phyloP scores from a whole-genome alignment of 2,329 filamentous ascomycete species.

The Ceratocystis alfenasii region DNA sequence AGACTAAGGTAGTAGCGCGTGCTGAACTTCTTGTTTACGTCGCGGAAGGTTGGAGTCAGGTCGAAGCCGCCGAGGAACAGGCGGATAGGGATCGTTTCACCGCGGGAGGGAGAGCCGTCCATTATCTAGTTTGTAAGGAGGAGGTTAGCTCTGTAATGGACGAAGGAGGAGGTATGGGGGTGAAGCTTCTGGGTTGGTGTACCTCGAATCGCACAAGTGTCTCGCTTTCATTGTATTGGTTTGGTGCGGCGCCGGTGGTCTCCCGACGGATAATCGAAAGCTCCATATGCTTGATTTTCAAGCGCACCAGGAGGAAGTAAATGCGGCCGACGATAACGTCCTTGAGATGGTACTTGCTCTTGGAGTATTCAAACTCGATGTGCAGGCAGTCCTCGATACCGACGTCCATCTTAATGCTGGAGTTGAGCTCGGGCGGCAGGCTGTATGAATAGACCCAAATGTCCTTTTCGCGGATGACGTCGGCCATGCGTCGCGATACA shows the following conservation, averaged over 20 bases:
- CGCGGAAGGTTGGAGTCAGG: slow-evolving; percentile 91
- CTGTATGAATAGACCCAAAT: slow-evolving; percentile 99
- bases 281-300: slow-evolving; percentile 99
- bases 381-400: slow-evolving; percentile 98
- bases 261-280: slow-evolving; percentile 93
- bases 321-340: slow-evolving; percentile 97
- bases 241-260: slow-evolving; percentile 89
- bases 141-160: background rate
- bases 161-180: background rate
- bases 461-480: slow-evolving; percentile 97
- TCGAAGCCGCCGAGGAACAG: slow-evolving; percentile 97
- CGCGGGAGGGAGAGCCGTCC: slow-evolving; percentile 95
- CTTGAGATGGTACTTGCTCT: slow-evolving; percentile 98
- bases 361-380: slow-evolving; percentile 99
- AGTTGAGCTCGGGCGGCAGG: slow-evolving; percentile 96
- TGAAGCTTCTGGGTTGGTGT: slow-evolving; percentile 23
- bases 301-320: slow-evolving; percentile 89
- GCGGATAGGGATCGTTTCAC: slow-evolving; percentile 88
- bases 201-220: slow-evolving; percentile 94
- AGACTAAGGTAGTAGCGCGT: slow-evolving; percentile 95
- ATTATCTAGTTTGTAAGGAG: slow-evolving; percentile 54
- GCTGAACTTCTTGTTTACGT: slow-evolving; percentile 99
- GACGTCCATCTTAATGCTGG: slow-evolving; percentile 99
- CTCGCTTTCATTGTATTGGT: slow-evolving; percentile 99
- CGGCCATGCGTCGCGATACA: slow-evolving; percentile 90